These are phyloP conservation scores for Pythium periplocum DNA, from an alignment of 352 stramenopile species.

Conservation along the genomic window DNA sequence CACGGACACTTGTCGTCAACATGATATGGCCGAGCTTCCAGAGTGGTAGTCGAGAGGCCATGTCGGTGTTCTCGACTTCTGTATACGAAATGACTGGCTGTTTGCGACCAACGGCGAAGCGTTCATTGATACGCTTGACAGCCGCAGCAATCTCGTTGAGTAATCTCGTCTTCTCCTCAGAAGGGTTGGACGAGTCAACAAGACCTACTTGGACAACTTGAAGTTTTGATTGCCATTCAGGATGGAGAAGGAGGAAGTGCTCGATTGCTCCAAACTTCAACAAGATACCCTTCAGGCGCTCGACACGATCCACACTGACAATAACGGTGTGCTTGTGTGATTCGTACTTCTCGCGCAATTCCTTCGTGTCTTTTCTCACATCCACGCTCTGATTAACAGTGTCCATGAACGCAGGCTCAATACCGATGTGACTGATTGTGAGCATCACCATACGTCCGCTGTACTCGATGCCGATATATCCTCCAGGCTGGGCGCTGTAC, in stretches of 20 bases:
- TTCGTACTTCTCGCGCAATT: conserved; percentile 46
- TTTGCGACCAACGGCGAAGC: conserved; percentile 30
- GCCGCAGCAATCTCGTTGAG: conserved; percentile 51
- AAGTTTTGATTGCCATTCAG: conserved; percentile 79
- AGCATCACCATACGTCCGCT: conserved; percentile 96
- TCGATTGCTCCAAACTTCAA: conserved; percentile 97
- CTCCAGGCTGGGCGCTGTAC: conserved; percentile 88
- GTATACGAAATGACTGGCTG: conserved; percentile 65
- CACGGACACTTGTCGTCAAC: conserved; percentile 70
- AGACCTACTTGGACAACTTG: conserved; percentile 82
- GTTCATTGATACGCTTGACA: conserved; percentile 71
- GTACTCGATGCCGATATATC: conserved; percentile 94
- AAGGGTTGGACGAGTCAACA: conserved; percentile 68
- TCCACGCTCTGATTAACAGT: conserved; percentile 46
- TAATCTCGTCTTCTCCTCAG: conserved; percentile 58
- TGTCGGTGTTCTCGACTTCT: conserved; percentile 78
- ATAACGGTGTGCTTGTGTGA: conserved; percentile 75
- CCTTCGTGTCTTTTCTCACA: conserved; percentile 41
- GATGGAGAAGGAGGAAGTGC: conserved; percentile 86
- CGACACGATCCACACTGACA: conserved; percentile 92
- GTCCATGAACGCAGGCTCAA: conserved; percentile 90
- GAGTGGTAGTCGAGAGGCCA: conserved; percentile 62
- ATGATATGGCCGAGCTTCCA: conserved; percentile 73
- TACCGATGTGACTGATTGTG: conserved; percentile 97
- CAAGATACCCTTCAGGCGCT: conserved; percentile 96